Base-by-base conservation (phyloP, 805 yeast species). In the Candida jianshihensis region DNA sequence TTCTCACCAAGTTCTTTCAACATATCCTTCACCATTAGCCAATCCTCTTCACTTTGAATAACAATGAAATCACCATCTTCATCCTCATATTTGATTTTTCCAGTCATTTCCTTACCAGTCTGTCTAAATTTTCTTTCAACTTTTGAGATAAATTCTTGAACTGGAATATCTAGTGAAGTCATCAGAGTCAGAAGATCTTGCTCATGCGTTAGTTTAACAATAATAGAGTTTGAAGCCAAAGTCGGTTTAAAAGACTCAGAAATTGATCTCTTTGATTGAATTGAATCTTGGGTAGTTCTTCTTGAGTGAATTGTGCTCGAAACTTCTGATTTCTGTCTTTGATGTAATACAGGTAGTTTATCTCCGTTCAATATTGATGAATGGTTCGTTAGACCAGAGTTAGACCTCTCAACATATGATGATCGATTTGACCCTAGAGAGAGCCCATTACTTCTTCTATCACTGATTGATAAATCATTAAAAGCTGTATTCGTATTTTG, bases 41-140 rank as follows among this genome's bases (percentile, higher is more conserved):
- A 83, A 56, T 90, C 97, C 35, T 90, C 97, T 43, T 81, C 82
- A 22, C 87, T 75, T 46, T 79, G 83, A 60, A 90, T 75, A 33
- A 83, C 78, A 30, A 92, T 94, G 55, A 75, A 81, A 56, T 92
- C 98, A 14, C 95, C 96, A 56, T 92, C 98, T 60, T 92, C 98
- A 59, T 92, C 98, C 54, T 77, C 78, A 56, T 87, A 90, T 57
- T 79, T 80, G 42, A 92, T 68, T 49, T 81, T 72, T 27, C 73
- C 60, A 17, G 60, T 66, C 38, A 63, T 60, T 32, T 64, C 45
- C 12, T 58, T 68, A 18, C 80, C 82, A 37, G 76, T 67, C 35
- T 73, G 70, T 31, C 68, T 63, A 32, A 78, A 55, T 51, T 78
- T 78, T 33, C 68, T 68, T 42, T 73, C 75, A 26, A 86, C 73